Conservation (phyloP, 2,329 filamentous ascomycete genomes). For the Aspergillus intermedius region DNA sequence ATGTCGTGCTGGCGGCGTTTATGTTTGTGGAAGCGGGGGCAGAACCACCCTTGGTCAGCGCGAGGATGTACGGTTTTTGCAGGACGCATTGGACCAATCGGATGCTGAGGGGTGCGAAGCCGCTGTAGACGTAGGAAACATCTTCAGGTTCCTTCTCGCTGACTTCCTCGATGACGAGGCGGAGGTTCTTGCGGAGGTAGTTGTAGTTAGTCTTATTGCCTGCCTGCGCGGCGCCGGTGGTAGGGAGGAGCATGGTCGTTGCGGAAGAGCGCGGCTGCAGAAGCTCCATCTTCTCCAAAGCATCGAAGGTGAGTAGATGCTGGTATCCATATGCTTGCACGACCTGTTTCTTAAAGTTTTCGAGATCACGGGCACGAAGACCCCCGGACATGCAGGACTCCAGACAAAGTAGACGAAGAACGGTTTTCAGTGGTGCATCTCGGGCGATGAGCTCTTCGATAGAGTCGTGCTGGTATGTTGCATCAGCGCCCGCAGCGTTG, state of each 20-base stretch:
- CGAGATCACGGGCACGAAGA: slow-evolving; percentile 79
- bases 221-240: slow-evolving; percentile 58
- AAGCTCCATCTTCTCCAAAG: slow-evolving; percentile 82
- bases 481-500: slow-evolving; percentile 81
- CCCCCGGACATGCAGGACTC: slow-evolving; percentile 88
- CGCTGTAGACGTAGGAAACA: slow-evolving; percentile 95
- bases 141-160: slow-evolving; percentile 92
- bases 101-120: slow-evolving; percentile 88
- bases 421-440: slow-evolving; percentile 70
- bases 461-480: slow-evolving; percentile 77
- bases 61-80: slow-evolving; percentile 78
- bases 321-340: slow-evolving; percentile 93
- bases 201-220: slow-evolving; percentile 84
- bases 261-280: slow-evolving; percentile 72
- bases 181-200: slow-evolving; percentile 75
- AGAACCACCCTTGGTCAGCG: slow-evolving; percentile 59
- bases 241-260: slow-evolving; percentile 73
- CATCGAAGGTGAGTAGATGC: slow-evolving; percentile 81
- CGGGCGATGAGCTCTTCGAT: slow-evolving; percentile 94
- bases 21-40: slow-evolving; percentile 36
- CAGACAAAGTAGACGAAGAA: slow-evolving; percentile 79
- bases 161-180: slow-evolving; percentile 91
- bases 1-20: slow-evolving; percentile 50
- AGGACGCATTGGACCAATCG: slow-evolving; percentile 87
- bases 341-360: slow-evolving; percentile 79